Evolutionary conservation across 2,329 filamentous ascomycete genomes (phyloP).

Genomic region (Monilinia fructigena): DNA sequence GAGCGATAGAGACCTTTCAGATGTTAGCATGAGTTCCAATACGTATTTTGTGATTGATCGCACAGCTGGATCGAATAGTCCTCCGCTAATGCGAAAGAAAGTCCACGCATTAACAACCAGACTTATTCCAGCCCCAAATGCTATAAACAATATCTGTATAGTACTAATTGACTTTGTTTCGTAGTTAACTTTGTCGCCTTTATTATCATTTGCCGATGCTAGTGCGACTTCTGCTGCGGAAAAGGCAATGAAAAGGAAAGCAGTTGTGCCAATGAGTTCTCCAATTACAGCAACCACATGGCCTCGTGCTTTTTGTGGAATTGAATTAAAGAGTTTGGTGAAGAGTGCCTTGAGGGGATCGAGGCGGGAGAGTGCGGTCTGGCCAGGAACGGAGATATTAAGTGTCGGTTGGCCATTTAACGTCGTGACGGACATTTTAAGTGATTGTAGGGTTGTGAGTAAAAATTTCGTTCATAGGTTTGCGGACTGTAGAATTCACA

Average conservation of each 20-base stretch:
- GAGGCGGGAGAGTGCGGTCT: slow-evolving; percentile 26
- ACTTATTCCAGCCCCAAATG: slow-evolving; percentile 30
- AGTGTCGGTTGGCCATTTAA: slow-evolving; percentile 26
- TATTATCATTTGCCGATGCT: slow-evolving; percentile 35
- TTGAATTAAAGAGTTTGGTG: slow-evolving; percentile 28
- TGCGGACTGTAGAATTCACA: not conserved
- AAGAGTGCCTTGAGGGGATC: slow-evolving; percentile 32
- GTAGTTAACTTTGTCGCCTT: slow-evolving; percentile 20
- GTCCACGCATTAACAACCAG: slow-evolving; percentile 53
- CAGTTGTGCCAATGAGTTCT: slow-evolving; percentile 53
- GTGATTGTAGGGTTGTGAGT: slow-evolving; percentile 10
- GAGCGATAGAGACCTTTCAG: slow-evolving; percentile 41
- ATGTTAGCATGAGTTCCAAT: not conserved
- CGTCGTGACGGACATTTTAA: slow-evolving; percentile 24
- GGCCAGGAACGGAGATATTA: slow-evolving; percentile 26
- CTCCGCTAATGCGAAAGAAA: slow-evolving; percentile 52
- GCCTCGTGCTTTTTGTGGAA: slow-evolving; percentile 38
- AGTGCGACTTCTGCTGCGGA: slow-evolving; percentile 33
- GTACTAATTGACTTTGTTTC: slow-evolving; percentile 33
- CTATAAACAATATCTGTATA: slow-evolving; percentile 31
- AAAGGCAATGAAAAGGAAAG: slow-evolving; percentile 40
- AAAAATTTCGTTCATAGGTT: slow-evolving; percentile 20
- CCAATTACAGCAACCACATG: slow-evolving; percentile 49
- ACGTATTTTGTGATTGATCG: slow-evolving; percentile 15
- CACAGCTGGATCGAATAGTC: slow-evolving; percentile 52